Base-by-base conservation (phyloP, 164 flowering plant genomes). In the Warburgia ugandensis region DNA sequence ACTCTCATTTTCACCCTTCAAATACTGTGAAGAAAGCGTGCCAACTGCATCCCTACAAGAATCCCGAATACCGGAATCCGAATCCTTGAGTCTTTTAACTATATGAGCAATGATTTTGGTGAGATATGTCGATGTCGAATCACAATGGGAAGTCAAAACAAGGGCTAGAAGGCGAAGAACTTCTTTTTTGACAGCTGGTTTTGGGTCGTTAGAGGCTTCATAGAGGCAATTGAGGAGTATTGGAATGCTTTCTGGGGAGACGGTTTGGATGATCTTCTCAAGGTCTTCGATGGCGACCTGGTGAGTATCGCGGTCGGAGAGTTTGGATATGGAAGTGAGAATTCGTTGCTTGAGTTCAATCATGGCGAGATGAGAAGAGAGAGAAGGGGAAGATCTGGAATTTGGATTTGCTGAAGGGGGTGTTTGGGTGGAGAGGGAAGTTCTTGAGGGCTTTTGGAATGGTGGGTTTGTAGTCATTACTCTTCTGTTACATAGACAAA, bases 221-320 rank as follows among this genome's bases (percentile, higher is more conserved):
- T 66, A 89, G 46, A 83, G 92, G 65, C 80, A 79, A 31, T 86
- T 83, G 53, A 89, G 79, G 30, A 89, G 70, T 81, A 86, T 80
- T 19, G 90, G 72, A 20, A 86, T 45, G 38, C 66, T 68, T 2
- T 86, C 90, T 0, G 75, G 64, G 10, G 85, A 38, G 32, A 83
- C 73, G 62, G 80, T 56, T 23, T 77, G 72, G 45, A 74, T 74
- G 55, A 67, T 75, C 20, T 65, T 69, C 45, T 81, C 79, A 13
- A 89, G 84, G 63, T 86, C 94, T 19, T 80, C 78, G 27, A 80
- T 64, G 21, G 90, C 95, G 73, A 86, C 79, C 65, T 83, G 92
- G 62, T 86, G 71, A 23, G 92, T 89, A 68, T 89, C 92, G 1
- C 95, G 57, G 60, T 89, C 97, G 6, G 95, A 73, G 36, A 89